Evolutionary conservation across 805 yeast genomes (phyloP).

Genomic region (Komagataella populi): DNA sequence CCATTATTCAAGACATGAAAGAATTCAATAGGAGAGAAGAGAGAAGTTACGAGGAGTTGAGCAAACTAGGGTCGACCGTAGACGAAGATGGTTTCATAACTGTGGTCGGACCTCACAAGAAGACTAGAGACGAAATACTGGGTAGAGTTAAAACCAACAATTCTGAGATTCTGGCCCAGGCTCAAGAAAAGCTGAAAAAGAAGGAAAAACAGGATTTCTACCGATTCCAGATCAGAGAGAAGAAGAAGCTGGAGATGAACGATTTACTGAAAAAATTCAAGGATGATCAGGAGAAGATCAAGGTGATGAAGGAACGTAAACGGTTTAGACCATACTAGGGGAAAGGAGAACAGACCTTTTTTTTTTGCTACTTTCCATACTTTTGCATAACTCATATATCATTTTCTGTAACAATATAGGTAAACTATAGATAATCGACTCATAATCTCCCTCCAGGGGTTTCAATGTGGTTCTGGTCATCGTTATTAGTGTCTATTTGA

Average conservation of each 20-base stretch:
- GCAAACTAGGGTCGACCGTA: conserved; percentile 44
- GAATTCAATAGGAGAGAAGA: conserved; percentile 63
- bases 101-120: conserved; percentile 80
- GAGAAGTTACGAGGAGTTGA: conserved; percentile 39
- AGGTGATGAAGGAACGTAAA: conserved; percentile 64
- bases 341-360: background rate
- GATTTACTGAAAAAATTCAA: conserved; percentile 74
- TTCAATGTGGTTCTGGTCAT: conserved; percentile 14
- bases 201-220: conserved; percentile 86
- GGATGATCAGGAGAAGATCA: conserved; percentile 80
- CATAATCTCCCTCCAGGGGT: conserved; percentile 30
- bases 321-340: conserved; percentile 71
- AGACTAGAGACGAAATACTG: conserved; percentile 59
- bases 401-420: background rate
- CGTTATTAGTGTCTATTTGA: conserved; percentile 34
- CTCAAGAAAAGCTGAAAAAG: conserved; percentile 41
- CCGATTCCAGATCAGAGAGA: conserved; percentile 89
- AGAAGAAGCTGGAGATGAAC: conserved; percentile 86
- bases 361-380: background rate
- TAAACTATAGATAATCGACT: background rate
- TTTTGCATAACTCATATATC: background rate
- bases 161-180: conserved; percentile 15
- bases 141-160: conserved; percentile 25
- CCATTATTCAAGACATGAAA: conserved; percentile 47
- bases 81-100: conserved; percentile 92